A percentile compares a stretch with the other conserved stretches of the same genome.
phyloP scores from a whole-genome alignment of 202 grass and related monocot genomes.

The Bolboschoenoplectus hybrid region DNA sequence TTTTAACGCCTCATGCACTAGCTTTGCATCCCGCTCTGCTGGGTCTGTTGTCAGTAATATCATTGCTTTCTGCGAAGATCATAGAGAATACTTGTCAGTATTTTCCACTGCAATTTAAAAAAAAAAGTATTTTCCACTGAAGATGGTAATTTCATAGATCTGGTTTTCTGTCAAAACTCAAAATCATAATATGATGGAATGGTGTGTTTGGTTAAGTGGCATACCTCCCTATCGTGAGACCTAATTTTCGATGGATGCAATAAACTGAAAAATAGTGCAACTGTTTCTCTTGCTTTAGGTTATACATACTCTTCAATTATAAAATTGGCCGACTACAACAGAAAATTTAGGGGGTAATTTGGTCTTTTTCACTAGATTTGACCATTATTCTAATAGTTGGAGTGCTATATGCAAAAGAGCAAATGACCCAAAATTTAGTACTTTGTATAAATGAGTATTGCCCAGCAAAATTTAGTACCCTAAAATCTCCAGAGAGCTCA shows the following conservation, averaged over 20 bases:
- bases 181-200: neutral
- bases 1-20: slow-evolving; percentile 59
- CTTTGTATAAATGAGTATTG: neutral
- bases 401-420: neutral
- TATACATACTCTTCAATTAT: neutral
- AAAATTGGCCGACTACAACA: neutral
- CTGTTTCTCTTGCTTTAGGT: neutral
- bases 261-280: neutral
- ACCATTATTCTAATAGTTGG: neutral
- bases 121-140: neutral
- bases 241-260: neutral
- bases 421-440: neutral
- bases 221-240: neutral
- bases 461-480: slow-evolving; percentile 44
- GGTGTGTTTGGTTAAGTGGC: neutral
- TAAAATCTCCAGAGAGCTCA: slow-evolving; percentile 70
- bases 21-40: slow-evolving; percentile 75
- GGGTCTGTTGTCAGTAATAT: slow-evolving; percentile 79
- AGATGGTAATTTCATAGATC: neutral
- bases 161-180: neutral
- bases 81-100: neutral
- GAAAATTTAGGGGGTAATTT: neutral
- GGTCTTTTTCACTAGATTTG: neutral
- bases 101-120: neutral
- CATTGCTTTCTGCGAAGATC: slow-evolving; percentile 55